A percentile compares a stretch with the other conserved stretches of the same genome.
Conservation (phyloP, 306 rosid species). For the Lathyrus tuberosus region DNA sequence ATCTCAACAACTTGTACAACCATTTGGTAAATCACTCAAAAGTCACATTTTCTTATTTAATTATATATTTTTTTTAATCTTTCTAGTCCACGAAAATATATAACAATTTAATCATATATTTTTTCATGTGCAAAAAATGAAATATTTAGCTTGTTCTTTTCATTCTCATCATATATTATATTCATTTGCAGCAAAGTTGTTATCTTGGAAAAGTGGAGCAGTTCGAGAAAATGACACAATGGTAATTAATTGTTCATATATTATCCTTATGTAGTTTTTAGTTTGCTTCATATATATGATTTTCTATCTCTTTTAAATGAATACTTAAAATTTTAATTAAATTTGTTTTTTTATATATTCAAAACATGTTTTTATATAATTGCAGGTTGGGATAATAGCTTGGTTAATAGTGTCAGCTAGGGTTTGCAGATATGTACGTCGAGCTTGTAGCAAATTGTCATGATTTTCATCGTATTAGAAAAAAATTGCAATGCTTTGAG, state of each 20-base stretch:
- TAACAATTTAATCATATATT: neutral
- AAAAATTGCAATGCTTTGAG: neutral
- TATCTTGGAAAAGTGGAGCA: constrained; percentile 74
- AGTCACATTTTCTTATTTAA: neutral
- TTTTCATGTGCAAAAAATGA: neutral
- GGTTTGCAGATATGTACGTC: constrained; percentile 72
- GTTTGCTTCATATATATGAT: too few species aligned
- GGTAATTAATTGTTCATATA: constrained; percentile 47
- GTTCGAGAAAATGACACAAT: constrained; percentile 45
- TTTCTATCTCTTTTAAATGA: too few species aligned
- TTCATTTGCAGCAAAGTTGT: constrained; percentile 52
- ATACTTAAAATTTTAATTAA: too few species aligned
- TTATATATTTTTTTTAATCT: neutral
- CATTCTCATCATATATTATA: constrained; percentile 6
- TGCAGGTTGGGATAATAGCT: constrained; percentile 80
- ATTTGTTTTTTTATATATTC: neutral
- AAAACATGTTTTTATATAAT: neutral
- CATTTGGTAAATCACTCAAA: constrained; percentile 61
- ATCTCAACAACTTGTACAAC: constrained; percentile 76
- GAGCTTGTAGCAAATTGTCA: constrained; percentile 42
- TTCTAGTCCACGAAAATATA: neutral
- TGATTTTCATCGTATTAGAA: constrained; percentile 10
- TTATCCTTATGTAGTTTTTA: neutral
- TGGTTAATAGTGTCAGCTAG: constrained; percentile 75
- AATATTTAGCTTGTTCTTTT: neutral